A percentile compares a stretch with the other conserved stretches of the same genome.
phyloP scores from a whole-genome alignment of 805 yeast species.

The Nakazawaea anatomiae region DNA sequence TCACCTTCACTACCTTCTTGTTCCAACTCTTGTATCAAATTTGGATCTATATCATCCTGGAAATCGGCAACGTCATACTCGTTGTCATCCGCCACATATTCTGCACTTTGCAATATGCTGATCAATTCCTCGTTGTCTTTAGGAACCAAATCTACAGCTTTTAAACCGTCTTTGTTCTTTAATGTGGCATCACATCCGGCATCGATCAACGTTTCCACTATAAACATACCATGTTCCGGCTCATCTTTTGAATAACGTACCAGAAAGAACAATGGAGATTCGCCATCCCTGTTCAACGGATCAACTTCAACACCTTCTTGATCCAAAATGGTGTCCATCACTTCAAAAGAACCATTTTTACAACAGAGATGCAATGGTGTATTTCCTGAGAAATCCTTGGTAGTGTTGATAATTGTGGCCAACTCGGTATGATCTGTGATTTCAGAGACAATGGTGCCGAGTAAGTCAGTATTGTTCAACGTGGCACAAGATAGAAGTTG shows the following conservation, averaged over 20 bases:
- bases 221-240: conserved; percentile 76
- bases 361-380: conserved; percentile 80
- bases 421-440: conserved; percentile 30
- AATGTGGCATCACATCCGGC: conserved; percentile 83
- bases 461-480: conserved; percentile 76
- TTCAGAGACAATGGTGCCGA: conserved; percentile 36
- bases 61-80: conserved; percentile 29
- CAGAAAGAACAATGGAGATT: conserved; percentile 86
- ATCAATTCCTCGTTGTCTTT: conserved; percentile 47
- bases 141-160: conserved; percentile 61
- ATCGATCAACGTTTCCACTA: conserved; percentile 77
- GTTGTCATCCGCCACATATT: conserved; percentile 46
- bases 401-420: conserved; percentile 52
- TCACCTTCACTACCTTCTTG: conserved; percentile 26
- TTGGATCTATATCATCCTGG: conserved; percentile 24
- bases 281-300: conserved; percentile 70
- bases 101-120: conserved; percentile 74
- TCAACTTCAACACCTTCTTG: conserved; percentile 89
- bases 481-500: conserved; percentile 85
- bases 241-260: conserved; percentile 72
- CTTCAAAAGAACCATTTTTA: conserved; percentile 78
- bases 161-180: conserved; percentile 56
- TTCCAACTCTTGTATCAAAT: not conserved
- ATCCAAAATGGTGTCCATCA: conserved; percentile 74
- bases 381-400: conserved; percentile 75